phyloP scores from a whole-genome alignment of 805 yeast species.

The Metschnikowia lochheadii region DNA sequence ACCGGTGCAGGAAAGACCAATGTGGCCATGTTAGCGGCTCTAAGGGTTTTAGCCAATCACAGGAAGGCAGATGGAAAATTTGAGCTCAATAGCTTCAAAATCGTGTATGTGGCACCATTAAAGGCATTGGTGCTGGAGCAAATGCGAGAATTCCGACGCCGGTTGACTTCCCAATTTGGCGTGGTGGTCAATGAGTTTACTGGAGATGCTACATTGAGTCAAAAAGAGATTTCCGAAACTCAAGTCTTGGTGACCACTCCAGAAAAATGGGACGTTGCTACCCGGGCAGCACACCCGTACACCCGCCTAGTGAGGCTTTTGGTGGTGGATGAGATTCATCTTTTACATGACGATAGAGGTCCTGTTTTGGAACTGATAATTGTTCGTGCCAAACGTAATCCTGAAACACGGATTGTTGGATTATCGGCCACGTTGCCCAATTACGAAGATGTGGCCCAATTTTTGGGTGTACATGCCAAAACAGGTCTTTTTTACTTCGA shows the following conservation, averaged over 20 bases:
- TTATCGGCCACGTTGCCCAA: slow-evolving; percentile 92
- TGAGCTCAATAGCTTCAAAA: slow-evolving; percentile 55
- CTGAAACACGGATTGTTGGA: slow-evolving; percentile 67
- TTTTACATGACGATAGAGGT: slow-evolving; percentile 91
- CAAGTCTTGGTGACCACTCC: slow-evolving; percentile 91
- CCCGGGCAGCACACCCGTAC: slow-evolving; percentile 70
- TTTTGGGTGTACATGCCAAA: slow-evolving; percentile 57
- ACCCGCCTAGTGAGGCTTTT: slow-evolving; percentile 62
- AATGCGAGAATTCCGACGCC: slow-evolving; percentile 75
- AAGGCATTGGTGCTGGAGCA: slow-evolving; percentile 96
- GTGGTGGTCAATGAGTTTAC: slow-evolving; percentile 80
- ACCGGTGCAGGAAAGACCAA: slow-evolving; percentile 99
- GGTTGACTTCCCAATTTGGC: slow-evolving; percentile 57
- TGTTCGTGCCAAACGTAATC: slow-evolving; percentile 52
- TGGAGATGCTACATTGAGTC: slow-evolving; percentile 80
- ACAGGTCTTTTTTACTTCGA: slow-evolving; percentile 78
- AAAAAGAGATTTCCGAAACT: slow-evolving; percentile 69
- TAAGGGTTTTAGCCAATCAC: slow-evolving; percentile 56
- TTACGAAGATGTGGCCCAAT: slow-evolving; percentile 78
- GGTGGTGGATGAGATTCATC: slow-evolving; percentile 88
- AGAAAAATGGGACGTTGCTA: slow-evolving; percentile 95
- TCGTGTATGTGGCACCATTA: slow-evolving; percentile 87
- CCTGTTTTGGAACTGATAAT: slow-evolving; percentile 90
- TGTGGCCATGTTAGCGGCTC: slow-evolving; percentile 81
- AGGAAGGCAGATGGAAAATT: slow-evolving; percentile 48